Percentiles rank a stretch among this genome's conserved stretches.
phyloP scores from a whole-genome alignment of 148 eudicot genomes.

The Amaranthus cruentus region DNA sequence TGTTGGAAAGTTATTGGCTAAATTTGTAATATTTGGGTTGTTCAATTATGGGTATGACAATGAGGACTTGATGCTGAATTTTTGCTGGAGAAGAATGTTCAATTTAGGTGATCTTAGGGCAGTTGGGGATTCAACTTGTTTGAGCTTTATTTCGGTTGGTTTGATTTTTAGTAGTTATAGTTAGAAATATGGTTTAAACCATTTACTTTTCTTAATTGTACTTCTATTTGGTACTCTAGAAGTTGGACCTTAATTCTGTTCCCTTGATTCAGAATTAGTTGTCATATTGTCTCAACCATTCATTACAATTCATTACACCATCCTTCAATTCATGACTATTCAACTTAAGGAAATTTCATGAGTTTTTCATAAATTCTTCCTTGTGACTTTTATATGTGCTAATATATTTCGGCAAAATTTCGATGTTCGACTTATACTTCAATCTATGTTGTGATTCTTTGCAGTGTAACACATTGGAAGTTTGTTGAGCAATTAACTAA shows the following conservation, averaged over 20 bases:
- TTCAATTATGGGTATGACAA: background rate
- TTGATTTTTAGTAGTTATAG: background rate
- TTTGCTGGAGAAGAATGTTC: background rate
- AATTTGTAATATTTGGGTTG: background rate
- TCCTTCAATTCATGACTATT: no score
- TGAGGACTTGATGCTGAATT: background rate
- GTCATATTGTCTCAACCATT: no score
- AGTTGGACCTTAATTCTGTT: background rate
- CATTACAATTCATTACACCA: background rate
- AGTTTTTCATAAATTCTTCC: background rate
- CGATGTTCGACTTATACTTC: background rate
- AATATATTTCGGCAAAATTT: background rate
- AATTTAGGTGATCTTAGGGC: background rate
- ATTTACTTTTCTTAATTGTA: background rate
- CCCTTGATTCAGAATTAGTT: background rate
- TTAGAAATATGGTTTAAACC: background rate
- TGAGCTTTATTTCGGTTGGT: background rate
- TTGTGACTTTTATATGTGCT: background rate
- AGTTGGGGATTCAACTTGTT: background rate
- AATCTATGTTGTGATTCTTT: background rate
- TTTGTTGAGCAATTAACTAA: background rate
- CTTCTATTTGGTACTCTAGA: background rate
- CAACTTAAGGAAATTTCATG: background rate
- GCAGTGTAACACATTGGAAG: slow-evolving; percentile 9
- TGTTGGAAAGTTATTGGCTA: background rate